A percentile compares a stretch with the other conserved stretches of the same genome.
phyloP scores from a whole-genome alignment of 345 rosid genomes.

The Murraya paniculata region DNA sequence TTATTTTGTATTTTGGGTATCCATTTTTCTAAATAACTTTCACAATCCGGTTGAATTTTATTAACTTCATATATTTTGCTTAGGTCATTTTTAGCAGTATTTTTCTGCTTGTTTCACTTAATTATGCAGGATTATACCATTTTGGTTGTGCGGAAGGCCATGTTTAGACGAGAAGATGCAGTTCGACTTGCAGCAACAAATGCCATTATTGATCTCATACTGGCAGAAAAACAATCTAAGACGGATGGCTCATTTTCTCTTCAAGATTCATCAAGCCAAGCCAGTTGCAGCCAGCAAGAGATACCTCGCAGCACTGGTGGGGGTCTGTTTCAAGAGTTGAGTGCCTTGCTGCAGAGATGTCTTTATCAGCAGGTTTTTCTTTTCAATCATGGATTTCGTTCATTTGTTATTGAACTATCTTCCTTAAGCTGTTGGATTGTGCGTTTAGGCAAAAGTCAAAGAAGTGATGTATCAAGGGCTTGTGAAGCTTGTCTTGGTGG shows the following conservation, averaged over 20 bases:
- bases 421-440: conserved; percentile 24
- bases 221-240: conserved; percentile 65
- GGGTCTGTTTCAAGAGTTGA: conserved; percentile 63
- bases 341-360: conserved; percentile 83
- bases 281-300: conserved; percentile 87
- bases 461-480: conserved; percentile 66
- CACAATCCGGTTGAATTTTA: not conserved
- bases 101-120: not conserved
- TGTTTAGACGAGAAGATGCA: conserved; percentile 77
- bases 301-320: conserved; percentile 36
- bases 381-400: not conserved
- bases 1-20: not conserved
- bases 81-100: not conserved
- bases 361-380: conserved; percentile 69
- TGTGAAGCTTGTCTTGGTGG: conserved; percentile 66
- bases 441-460: conserved; percentile 59
- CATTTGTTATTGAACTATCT: conserved; percentile 7
- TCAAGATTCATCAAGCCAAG: conserved; percentile 89
- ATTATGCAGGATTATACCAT: conserved; percentile 59
- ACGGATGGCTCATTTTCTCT: conserved; percentile 41
- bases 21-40: not conserved
- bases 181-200: conserved; percentile 71
- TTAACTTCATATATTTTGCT: not conserved
- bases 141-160: conserved; percentile 80
- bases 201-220: conserved; percentile 54